Evolutionary conservation across 192 early-diverging fungal species (phyloP), one percentile per base, ranked within the genome.

Genomic region (Coemansia sp.): DNA sequence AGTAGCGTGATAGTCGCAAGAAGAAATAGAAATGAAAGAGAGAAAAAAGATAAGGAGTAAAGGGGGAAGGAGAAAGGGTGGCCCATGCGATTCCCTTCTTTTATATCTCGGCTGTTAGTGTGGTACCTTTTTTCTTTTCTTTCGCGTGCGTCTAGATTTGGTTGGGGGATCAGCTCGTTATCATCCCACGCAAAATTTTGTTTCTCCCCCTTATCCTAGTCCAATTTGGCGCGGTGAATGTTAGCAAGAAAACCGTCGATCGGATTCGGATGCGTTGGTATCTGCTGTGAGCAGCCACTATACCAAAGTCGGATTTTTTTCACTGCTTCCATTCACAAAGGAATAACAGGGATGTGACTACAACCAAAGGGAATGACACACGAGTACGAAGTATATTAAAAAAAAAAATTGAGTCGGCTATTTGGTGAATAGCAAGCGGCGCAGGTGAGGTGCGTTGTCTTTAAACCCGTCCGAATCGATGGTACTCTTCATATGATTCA

Each of bases 111-210:
- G 6, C 46, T 49, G 46, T 49, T 4, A 49, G 4, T 3, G 53
- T 57, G 53, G 53, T 57, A 57, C 53, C 53, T 57, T 57, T 55
- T 57, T 57, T 57, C 30, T 57, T 33, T 49, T 42, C 46, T 49
- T 49, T 49, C 46, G 46, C 46, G 19, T 49, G 28, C 46, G 23
- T 58, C 32, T 58, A 58, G 46, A 49, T 49, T 49, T 19, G 6
- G 46, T 49, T 49, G 46, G 46, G 46, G 46, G 46, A 49, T 49
- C 19, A 49, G 8, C 46, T 19, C 19, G 46, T 49, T 49, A 49
- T 49, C 46, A 49, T 49, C 46, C 21, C 46, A 21, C 4, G 46
- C 46, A 35, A 49, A 49, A 49, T 21, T 49, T 49, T 49, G 8
- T 6, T 21, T n/a, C 8, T 19, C 6, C 46, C 46, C 46, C 46